Percentiles rank a stretch among this genome's conserved stretches.
Evolutionary conservation across 257 asterid genomes (phyloP).

Genomic region (Coffea eugenioides): DNA sequence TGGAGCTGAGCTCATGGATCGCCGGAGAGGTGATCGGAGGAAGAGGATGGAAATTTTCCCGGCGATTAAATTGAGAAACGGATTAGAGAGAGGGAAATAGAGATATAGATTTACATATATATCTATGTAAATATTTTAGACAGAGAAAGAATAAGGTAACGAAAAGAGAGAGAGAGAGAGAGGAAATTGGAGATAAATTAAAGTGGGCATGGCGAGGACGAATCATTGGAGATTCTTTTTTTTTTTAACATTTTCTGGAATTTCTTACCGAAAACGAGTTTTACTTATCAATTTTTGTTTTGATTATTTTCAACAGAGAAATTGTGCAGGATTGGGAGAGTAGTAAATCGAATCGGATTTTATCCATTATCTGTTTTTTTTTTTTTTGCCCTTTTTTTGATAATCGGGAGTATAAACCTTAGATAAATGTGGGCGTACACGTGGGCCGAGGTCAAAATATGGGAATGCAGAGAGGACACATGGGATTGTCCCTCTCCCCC

Average conservation of each 20-base stretch:
- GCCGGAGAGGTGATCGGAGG: constrained; percentile 28
- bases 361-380: no score
- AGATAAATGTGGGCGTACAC: background rate
- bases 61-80: constrained; percentile 23
- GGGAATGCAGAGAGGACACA: constrained; percentile 2
- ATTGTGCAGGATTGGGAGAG: no score
- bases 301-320: no score
- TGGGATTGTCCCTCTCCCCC: background rate
- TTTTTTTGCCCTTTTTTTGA: background rate
- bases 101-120: background rate
- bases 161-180: constrained; percentile 7
- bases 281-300: background rate
- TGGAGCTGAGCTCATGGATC: constrained; percentile 21
- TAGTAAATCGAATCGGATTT: no score
- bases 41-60: constrained; percentile 18
- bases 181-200: constrained; percentile 23
- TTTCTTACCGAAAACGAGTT: background rate
- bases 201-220: constrained; percentile 5
- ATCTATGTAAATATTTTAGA: constrained; percentile 2
- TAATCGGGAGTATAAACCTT: background rate
- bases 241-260: constrained; percentile 6
- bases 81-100: constrained; percentile 2
- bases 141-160: background rate
- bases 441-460: constrained; percentile 2
- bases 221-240: constrained; percentile 14